Evolutionary conservation across 1,284 basidiomycete genomes (phyloP), one percentile per base, ranked within the genome.

Genomic region (Fomes fomentarius): DNA sequence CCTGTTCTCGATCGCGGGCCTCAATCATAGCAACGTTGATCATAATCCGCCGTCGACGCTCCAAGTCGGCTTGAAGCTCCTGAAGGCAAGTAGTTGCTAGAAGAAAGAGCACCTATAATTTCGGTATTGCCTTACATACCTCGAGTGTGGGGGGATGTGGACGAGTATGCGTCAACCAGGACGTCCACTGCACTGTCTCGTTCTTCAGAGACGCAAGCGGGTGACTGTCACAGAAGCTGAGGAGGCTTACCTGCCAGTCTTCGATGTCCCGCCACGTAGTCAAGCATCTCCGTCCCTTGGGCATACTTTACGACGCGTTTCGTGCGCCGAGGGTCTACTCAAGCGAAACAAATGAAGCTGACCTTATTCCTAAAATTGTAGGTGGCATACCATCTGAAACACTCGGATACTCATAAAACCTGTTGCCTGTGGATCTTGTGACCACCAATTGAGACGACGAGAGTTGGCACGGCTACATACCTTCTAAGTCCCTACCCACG

Each of bases 81-180:
- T 70, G 40, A 0, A 11, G 14, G 7, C 2, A 24, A 1, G 17
- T 24, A 45, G 28, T 42, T 14, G 24, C n/a, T 24, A 37, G 5
- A 30, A 12, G 7, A 30, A 6, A 12, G 28, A 12, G 28, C 4
- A 19, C 14, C 22, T 37, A 19, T 41, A 9, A 8, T 17, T 8
- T 34, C 17, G 24, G 26, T 21, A 17, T 10, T 17, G 17, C 41
- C n/a, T 1, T 17, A 35, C 51, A 24, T 46, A 53, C 68, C 56
- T 68, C 62, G 3, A 68, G 19, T 0, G 64, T 65, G 3, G 69
- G 69, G n/a, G 68, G 65, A 47, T 69, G 61, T 3, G 45, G 43
- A 4, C 69, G 59, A 4, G 69, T 71, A 44, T 71, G 69, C 9
- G 68, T 67, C n/a, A 71, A 46, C 69, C 69, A 71, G 5, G 69